Evolutionary conservation across 2,329 filamentous ascomycete genomes (phyloP).

Genomic region (Fusarium vanettenii): DNA sequence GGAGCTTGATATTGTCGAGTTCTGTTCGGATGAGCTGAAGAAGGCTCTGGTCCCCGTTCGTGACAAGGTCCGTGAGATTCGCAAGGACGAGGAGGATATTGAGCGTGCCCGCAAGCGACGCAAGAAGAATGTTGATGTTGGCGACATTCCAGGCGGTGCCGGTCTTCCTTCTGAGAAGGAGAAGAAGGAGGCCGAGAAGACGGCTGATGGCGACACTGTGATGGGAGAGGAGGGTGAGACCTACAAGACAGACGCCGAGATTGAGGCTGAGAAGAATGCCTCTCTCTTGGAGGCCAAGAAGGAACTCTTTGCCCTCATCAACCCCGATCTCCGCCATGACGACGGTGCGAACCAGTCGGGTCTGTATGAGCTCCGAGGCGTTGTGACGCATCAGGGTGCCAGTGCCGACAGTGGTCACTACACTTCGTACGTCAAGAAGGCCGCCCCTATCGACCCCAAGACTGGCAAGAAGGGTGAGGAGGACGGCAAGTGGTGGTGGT

Average conservation of each 20-base stretch:
- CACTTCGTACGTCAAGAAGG: conserved; percentile 97
- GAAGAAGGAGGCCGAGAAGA: conserved; percentile 61
- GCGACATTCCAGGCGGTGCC: conserved; percentile 59
- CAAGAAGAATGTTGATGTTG: conserved; percentile 70
- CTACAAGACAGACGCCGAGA: conserved; percentile 94
- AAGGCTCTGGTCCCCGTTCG: conserved; percentile 89
- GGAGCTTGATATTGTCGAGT: conserved; percentile 92
- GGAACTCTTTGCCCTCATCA: conserved; percentile 83
- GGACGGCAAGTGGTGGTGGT: conserved; percentile 99
- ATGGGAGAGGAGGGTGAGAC: conserved; percentile 70
- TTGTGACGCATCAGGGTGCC: conserved; percentile 96
- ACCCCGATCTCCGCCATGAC: conserved; percentile 79
- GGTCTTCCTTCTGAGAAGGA: conserved; percentile 64
- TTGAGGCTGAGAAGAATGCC: conserved; percentile 85
- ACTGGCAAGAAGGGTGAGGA: conserved; percentile 83
- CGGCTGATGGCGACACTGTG: conserved; percentile 73
- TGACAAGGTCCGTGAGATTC: conserved; percentile 93
- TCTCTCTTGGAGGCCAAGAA: conserved; percentile 85
- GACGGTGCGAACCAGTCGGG: conserved; percentile 92
- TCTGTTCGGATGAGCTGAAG: conserved; percentile 91
- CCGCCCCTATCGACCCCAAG: conserved; percentile 75
- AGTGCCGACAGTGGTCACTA: conserved; percentile 98
- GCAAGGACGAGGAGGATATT: conserved; percentile 94
- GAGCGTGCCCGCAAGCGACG: conserved; percentile 92
- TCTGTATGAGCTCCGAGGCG: conserved; percentile 91